A percentile compares a stretch with the other conserved stretches of the same genome.
Conservation (phyloP, 1,284 basidiomycete genomes). For the Ustilago esculenta region DNA sequence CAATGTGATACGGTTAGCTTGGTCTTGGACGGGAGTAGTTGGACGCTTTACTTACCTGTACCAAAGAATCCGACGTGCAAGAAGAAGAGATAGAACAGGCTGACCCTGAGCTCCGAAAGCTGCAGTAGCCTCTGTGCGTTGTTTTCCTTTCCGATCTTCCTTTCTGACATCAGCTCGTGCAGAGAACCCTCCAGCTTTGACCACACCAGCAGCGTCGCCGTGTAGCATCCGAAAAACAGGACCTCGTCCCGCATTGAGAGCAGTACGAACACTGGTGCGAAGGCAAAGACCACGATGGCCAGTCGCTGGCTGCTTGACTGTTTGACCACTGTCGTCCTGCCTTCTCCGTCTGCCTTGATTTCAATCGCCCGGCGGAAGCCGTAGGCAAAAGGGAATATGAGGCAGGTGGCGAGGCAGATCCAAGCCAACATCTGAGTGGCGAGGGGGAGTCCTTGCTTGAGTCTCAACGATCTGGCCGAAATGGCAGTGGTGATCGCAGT, state of each 20-base stretch:
- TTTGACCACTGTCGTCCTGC: not conserved
- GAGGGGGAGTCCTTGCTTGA: constrained; percentile 76
- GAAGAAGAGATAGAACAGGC: constrained; percentile 84
- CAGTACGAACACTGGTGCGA: constrained; percentile 80
- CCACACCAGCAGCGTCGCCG: constrained; percentile 76
- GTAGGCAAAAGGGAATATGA: constrained; percentile 50
- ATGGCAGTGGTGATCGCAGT: constrained; percentile 70
- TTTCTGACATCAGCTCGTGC: constrained; percentile 18
- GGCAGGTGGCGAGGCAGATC: constrained; percentile 70
- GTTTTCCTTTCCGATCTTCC: not conserved
- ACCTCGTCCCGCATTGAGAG: constrained; percentile 85
- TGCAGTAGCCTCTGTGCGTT: constrained; percentile 70
- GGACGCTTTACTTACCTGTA: constrained; percentile 69
- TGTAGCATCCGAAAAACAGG: constrained; percentile 80
- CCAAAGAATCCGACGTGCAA: constrained; percentile 89
- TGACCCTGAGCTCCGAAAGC: constrained; percentile 77
- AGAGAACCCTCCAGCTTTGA: constrained; percentile 73
- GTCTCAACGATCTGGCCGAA: constrained; percentile 74
- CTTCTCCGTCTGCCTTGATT: not conserved
- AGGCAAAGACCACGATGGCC: constrained; percentile 69
- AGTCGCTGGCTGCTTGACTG: constrained; percentile 63
- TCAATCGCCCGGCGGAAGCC: constrained; percentile 66
- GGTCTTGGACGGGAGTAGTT: too few relatives aligned
- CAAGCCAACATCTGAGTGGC: constrained; percentile 76
- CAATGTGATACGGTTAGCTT: too few relatives aligned